Evolutionary conservation across 2,329 filamentous ascomycete species (phyloP).

Genomic region (Botryotinia narcissicola): DNA sequence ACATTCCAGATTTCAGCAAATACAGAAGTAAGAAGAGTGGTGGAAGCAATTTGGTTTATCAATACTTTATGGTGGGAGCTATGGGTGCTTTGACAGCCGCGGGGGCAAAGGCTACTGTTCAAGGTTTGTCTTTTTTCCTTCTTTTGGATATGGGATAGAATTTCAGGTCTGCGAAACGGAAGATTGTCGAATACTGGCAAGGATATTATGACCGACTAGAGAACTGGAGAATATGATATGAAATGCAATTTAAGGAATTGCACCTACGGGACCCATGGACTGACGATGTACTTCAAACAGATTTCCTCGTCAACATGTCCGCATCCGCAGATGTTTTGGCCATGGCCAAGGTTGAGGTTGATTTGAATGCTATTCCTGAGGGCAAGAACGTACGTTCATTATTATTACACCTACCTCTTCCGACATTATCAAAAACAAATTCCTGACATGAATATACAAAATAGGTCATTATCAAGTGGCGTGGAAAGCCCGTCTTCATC

Average conservation of each 20-base stretch:
- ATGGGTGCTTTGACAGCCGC: conserved; percentile 90
- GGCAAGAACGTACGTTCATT: conserved; percentile 92
- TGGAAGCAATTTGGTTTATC: conserved; percentile 79
- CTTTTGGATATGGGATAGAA: conserved; percentile 14
- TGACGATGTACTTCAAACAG: conserved; percentile 49
- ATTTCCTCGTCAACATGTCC: conserved; percentile 99
- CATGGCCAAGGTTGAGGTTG: conserved; percentile 99
- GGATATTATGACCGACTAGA: neutral
- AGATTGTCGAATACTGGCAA: neutral
- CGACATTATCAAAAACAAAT: neutral
- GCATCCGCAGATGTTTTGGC: conserved; percentile 97
- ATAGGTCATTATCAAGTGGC: conserved; percentile 98
- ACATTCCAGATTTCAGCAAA: conserved; percentile 85
- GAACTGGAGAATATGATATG: neutral
- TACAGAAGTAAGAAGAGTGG: conserved; percentile 72
- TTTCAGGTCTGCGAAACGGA: conserved; percentile 1
- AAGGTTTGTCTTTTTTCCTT: conserved; percentile 60
- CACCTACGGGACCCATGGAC: conserved; percentile 12
- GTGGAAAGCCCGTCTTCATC: conserved; percentile 99
- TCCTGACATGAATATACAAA: conserved; percentile 18
- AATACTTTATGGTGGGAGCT: conserved; percentile 97
- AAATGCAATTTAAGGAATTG: conserved; percentile 21
- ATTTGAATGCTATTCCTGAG: conserved; percentile 88
- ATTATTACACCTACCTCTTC: neutral
- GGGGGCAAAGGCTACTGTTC: conserved; percentile 95